These are phyloP conservation scores for Arthrobotrys musiformis DNA, from an alignment of 2,329 filamentous ascomycete genomes.

Conservation along the genomic window DNA sequence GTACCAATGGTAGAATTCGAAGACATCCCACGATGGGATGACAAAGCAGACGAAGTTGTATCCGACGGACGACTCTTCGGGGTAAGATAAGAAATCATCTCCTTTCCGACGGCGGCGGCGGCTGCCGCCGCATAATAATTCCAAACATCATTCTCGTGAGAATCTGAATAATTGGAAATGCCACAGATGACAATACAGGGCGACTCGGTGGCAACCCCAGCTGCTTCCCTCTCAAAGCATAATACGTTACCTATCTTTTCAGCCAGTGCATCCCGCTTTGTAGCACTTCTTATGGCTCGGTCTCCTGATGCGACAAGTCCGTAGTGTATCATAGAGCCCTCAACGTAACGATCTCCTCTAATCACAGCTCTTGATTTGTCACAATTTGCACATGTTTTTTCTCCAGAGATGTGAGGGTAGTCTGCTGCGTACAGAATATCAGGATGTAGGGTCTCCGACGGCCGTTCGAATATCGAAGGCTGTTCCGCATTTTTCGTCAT, in stretches of 20 bases:
- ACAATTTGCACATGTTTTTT: conserved; percentile 9
- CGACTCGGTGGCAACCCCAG: conserved; percentile 23
- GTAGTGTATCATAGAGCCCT: conserved; percentile 17
- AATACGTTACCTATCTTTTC: background rate
- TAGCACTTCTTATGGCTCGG: conserved; percentile 13
- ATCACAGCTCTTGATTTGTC: background rate
- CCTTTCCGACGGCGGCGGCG: conserved; percentile 24
- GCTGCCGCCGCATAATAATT: conserved; percentile 55
- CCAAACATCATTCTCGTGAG: conserved; percentile 59
- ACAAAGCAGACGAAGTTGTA: background rate
- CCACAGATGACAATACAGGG: conserved; percentile 44
- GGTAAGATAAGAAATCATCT: conserved; percentile 19
- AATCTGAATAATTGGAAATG: conserved; percentile 58
- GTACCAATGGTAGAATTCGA: background rate
- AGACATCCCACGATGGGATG: background rate
- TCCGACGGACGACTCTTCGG: background rate
- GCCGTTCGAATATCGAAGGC: background rate
- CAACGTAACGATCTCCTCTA: background rate
- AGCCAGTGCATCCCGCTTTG: background rate
- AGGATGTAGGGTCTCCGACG: background rate
- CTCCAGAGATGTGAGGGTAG: background rate
- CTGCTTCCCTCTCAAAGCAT: conserved; percentile 57
- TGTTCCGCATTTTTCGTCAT: background rate
- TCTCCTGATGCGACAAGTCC: conserved; percentile 30
- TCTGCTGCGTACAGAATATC: conserved; percentile 14